phyloP scores from a whole-genome alignment of 257 asterid species.

The Salvia miltiorrhiza region DNA sequence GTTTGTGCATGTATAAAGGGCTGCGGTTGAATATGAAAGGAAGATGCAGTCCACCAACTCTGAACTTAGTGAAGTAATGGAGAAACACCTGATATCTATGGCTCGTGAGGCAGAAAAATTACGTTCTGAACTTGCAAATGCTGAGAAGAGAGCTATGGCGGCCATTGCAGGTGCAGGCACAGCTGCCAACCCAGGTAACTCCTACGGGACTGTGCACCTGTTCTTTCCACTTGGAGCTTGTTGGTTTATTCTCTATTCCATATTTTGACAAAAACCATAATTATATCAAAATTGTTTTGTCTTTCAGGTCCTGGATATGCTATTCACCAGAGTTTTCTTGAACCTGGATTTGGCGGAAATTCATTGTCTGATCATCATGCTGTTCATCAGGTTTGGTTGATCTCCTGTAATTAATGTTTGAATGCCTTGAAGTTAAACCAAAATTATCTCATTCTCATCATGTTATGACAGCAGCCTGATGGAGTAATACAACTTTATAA shows the following conservation, averaged over 20 bases:
- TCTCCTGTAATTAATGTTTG: not conserved
- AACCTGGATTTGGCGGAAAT: constrained; percentile 43
- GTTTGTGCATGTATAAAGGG: constrained; percentile 41
- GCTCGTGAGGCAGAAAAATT: constrained; percentile 62
- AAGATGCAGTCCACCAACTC: constrained; percentile 49
- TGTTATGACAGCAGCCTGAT: not conserved
- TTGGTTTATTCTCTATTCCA: not conserved
- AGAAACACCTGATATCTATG: constrained; percentile 55
- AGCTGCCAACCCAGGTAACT: constrained; percentile 45
- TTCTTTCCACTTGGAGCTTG: not conserved
- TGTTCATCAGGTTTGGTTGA: constrained; percentile 46
- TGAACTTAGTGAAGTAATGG: constrained; percentile 61
- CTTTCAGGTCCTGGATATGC: constrained; percentile 46
- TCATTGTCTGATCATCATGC: constrained; percentile 31
- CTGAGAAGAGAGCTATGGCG: constrained; percentile 56
- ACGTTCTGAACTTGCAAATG: constrained; percentile 60
- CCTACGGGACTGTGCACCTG: not conserved
- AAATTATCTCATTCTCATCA: not conserved
- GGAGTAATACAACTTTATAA: constrained; percentile 3
- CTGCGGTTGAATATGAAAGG: constrained; percentile 75
- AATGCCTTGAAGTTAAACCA: not conserved
- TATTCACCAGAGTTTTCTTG: constrained; percentile 32
- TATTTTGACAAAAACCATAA: not conserved
- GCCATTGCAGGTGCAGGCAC: constrained; percentile 40
- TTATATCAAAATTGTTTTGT: not conserved